Percentiles rank a stretch among this genome's conserved stretches.
Evolutionary conservation across 2,329 filamentous ascomycete genomes (phyloP).

Genomic region (Biscogniauxia sp.): DNA sequence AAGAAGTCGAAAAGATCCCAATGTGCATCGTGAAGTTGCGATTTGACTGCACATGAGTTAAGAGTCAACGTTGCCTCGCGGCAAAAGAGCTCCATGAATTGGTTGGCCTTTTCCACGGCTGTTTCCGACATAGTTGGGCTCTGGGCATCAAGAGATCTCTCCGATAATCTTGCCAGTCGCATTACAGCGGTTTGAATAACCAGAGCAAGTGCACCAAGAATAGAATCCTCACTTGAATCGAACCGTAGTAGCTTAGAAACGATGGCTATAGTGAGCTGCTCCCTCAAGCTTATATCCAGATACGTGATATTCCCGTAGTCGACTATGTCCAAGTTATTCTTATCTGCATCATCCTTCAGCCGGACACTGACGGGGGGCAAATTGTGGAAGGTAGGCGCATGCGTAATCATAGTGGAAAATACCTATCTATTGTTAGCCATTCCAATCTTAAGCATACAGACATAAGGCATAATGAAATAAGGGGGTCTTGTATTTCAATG

Average conservation of each 20-base stretch:
- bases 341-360: not conserved
- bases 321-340: not conserved
- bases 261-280: not conserved
- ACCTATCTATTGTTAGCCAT: not conserved
- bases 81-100: slow-evolving; percentile 16
- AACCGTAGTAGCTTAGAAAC: not conserved
- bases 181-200: slow-evolving; percentile 2
- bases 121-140: not conserved
- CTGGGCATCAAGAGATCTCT: slow-evolving; percentile 2
- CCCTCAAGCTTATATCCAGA: not conserved
- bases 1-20: slow-evolving; percentile 35
- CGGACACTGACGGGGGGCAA: not conserved
- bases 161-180: slow-evolving; percentile 4
- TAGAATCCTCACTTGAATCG: not conserved
- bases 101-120: not conserved
- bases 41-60: not conserved
- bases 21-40: not conserved
- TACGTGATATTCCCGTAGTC: not conserved
- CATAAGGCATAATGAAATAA: not conserved
- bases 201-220: not conserved
- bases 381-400: not conserved
- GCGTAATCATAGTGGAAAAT: not conserved
- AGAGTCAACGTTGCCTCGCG: slow-evolving; percentile 7
- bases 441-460: not conserved
- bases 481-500: not conserved